Evolutionary conservation across 768 basidiomycete species (phyloP), one percentile per base, ranked within the genome.

Genomic region (Polyporus arcularius): DNA sequence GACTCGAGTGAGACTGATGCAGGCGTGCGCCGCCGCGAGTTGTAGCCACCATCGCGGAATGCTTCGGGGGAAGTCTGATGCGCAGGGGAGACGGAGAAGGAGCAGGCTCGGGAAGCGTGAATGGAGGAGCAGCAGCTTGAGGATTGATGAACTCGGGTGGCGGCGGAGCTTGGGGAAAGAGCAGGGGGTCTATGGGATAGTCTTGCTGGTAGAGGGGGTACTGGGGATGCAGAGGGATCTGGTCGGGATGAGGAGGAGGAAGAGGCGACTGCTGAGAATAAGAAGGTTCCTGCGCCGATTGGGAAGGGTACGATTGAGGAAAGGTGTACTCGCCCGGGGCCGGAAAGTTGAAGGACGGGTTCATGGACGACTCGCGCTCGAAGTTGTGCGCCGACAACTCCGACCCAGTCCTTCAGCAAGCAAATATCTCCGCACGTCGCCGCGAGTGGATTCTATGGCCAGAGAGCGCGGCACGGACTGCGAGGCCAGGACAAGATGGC

Each of bases 11-110:
- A 12, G 61, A 63, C 11, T 65, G 58, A 26, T 65, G 70, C 14
- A 60, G 14, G 10, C 63, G 58, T 4, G 57, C 47, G 38, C 65
- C 61, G 28, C 65, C 63, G 28, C 70, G 71, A 18, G 66, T 66
- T 6, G 46, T 57, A 32, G 70, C 66, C 21, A 64, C 63, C 71
- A 71, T 72, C 10, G 64, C 53, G 0, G 68, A 67, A 5, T 70
- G 55, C 47, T 67, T 69, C 58, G 69, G 69, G 7, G 46, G 49
- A 3, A 67, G 26, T 26, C 56, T 47, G 16, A 51, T 53, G 21
- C 21, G 21, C 21, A 26, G 21, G 21, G 21, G 21, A 14, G 40
- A 31, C 5, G 56, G 56, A n/a, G 53, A 58, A 28, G 61, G 47
- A n/a, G 58, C 32, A 58, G 11, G 45, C 38, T 16, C 48, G 52